Evolutionary conservation across 1,284 basidiomycete genomes (phyloP).

Genomic region (Phlebopus sp.): DNA sequence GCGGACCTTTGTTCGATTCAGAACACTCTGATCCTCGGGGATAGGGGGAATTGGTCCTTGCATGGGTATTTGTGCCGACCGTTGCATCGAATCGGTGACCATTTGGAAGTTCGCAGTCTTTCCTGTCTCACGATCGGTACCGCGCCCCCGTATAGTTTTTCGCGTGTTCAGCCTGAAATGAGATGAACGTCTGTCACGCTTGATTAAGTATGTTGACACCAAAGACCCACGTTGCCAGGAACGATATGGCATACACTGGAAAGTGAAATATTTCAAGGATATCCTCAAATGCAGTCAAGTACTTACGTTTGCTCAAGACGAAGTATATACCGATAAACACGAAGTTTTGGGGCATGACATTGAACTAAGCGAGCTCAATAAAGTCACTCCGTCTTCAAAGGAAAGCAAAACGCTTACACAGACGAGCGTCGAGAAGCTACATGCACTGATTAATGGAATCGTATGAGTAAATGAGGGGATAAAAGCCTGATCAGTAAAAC

Average conservation of each 20-base stretch:
- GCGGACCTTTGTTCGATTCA: background rate
- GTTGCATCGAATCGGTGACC: slow-evolving; percentile 1
- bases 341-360: slow-evolving; percentile 52
- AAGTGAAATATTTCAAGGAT: slow-evolving; percentile 2
- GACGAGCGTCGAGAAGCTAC: slow-evolving; percentile 56
- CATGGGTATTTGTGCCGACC: slow-evolving; percentile 7
- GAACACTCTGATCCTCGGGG: background rate
- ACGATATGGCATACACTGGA: slow-evolving; percentile 65
- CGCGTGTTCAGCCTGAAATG: slow-evolving; percentile 48
- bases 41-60: background rate
- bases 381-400: background rate
- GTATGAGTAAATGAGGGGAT: slow-evolving; percentile 6
- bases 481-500: background rate
- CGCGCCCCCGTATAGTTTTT: slow-evolving; percentile 41
- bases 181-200: slow-evolving; percentile 8
- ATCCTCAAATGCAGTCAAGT: background rate
- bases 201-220: slow-evolving; percentile 1
- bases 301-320: slow-evolving; percentile 61
- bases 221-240: slow-evolving; percentile 53
- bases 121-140: slow-evolving; percentile 41
- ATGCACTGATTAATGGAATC: slow-evolving; percentile 38
- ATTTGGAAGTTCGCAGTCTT: slow-evolving; percentile 20
- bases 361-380: slow-evolving; percentile 41
- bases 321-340: slow-evolving; percentile 61
- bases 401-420: slow-evolving; percentile 43